phyloP scores from a whole-genome alignment of 23 red algal genomes.

The Chondrus crispus region DNA sequence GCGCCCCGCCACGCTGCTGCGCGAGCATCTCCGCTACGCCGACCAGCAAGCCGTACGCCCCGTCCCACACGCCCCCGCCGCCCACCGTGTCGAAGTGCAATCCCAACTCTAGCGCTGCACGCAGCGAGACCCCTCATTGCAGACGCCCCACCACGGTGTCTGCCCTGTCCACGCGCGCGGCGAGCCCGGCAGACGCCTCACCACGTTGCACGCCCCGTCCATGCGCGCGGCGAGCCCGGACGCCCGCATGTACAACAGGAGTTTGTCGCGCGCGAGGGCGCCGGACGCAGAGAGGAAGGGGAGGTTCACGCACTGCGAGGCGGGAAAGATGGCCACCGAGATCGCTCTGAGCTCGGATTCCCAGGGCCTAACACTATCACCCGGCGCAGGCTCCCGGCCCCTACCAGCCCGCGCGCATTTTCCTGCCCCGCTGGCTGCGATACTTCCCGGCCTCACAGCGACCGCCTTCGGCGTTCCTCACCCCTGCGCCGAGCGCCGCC shows the following conservation, averaged over 20 bases:
- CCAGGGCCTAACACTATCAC: too few species aligned
- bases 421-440: too few species aligned
- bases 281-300: constrained; percentile 27
- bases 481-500: too few species aligned
- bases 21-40: constrained; percentile 42
- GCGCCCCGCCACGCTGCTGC: neutral
- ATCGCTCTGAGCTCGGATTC: too few species aligned
- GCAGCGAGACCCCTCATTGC: too few species aligned
- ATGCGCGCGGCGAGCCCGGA: constrained; percentile 9
- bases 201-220: constrained; percentile 52
- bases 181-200: constrained; percentile 5
- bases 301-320: neutral
- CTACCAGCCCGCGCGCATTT: too few species aligned
- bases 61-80: constrained; percentile 61
- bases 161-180: neutral
- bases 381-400: too few species aligned
- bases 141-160: too few species aligned
- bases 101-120: constrained; percentile 50
- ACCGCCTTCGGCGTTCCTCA: too few species aligned
- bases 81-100: constrained; percentile 78
- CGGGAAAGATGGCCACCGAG: too few species aligned
- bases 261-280: neutral
- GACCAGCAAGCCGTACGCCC: constrained; percentile 66
- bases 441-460: too few species aligned
- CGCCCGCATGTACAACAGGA: neutral